A percentile compares a stretch with the other conserved stretches of the same genome.
phyloP scores from a whole-genome alignment of 768 basidiomycete species.

The Boletus pseudopeckii region DNA sequence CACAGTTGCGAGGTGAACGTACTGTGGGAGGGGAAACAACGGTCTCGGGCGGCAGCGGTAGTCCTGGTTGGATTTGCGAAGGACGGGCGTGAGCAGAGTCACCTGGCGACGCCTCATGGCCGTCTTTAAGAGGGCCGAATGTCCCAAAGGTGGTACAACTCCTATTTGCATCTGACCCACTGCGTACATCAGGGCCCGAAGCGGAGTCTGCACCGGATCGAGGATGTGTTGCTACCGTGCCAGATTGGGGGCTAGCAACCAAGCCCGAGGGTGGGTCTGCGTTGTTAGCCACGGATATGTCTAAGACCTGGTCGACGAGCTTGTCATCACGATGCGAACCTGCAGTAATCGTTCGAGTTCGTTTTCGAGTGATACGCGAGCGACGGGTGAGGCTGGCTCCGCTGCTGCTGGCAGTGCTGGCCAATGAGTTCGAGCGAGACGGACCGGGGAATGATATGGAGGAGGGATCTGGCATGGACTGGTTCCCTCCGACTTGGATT shows the following conservation, averaged over 20 bases:
- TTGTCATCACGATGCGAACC: slow-evolving; percentile 23
- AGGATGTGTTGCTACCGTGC: slow-evolving; percentile 10
- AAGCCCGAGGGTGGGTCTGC: background rate
- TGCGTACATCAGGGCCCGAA: slow-evolving; percentile 11
- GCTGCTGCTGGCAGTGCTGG: slow-evolving; percentile 45
- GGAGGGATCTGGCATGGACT: slow-evolving; percentile 33
- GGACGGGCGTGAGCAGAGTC: background rate
- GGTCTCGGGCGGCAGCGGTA: slow-evolving; percentile 12
- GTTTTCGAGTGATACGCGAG: slow-evolving; percentile 44
- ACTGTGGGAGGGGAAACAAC: slow-evolving; percentile 17
- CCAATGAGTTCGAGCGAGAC: slow-evolving; percentile 33
- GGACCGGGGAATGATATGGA: slow-evolving; percentile 26
- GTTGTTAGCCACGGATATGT: slow-evolving; percentile 29
- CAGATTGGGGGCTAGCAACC: slow-evolving; percentile 4
- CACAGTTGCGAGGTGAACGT: slow-evolving; percentile 14
- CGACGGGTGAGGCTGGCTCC: slow-evolving; percentile 51
- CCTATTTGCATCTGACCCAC: slow-evolving; percentile 17
- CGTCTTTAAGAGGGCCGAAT: slow-evolving; percentile 23
- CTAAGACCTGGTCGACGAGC: slow-evolving; percentile 22
- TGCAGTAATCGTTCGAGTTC: slow-evolving; percentile 50
- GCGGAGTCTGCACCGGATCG: slow-evolving; percentile 11
- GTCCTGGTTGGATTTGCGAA: slow-evolving; percentile 9
- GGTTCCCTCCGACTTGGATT: slow-evolving; percentile 22
- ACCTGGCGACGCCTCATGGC: slow-evolving; percentile 5
- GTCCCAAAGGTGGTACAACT: slow-evolving; percentile 24